Evolutionary conservation across 768 basidiomycete genomes (phyloP).

Genomic region (Psilocybe azurescens): DNA sequence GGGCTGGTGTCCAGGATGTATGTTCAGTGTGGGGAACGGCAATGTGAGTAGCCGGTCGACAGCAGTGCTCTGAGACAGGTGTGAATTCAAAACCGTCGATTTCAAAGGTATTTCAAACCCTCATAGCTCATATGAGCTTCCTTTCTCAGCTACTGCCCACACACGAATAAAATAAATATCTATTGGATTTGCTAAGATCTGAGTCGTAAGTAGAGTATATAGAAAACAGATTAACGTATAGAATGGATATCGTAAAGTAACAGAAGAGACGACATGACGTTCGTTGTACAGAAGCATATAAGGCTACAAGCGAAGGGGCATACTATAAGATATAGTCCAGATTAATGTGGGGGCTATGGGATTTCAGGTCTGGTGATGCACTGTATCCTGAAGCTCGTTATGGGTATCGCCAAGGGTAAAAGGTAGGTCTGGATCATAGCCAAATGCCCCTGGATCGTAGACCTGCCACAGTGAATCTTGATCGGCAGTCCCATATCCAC

Average conservation of each 20-base stretch:
- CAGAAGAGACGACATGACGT: not conserved
- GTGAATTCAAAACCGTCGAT: not conserved
- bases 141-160: no score
- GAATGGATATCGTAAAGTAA: constrained; percentile 1
- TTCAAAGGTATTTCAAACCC: not conserved
- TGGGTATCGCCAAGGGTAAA: constrained; percentile 60
- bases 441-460: constrained; percentile 78
- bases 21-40: constrained; percentile 25
- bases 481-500: constrained; percentile 50
- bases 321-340: constrained; percentile 12
- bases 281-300: constrained; percentile 14
- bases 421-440: constrained; percentile 77
- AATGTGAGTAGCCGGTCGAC: constrained; percentile 24
- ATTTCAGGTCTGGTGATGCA: constrained; percentile 16
- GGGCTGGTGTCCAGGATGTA: constrained; percentile 8
- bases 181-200: not conserved
- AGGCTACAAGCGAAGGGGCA: constrained; percentile 20
- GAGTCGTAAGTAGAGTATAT: not conserved
- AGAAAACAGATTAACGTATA: not conserved
- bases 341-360: constrained; percentile 9
- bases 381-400: constrained; percentile 41
- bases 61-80: not conserved
- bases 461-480: constrained; percentile 62
- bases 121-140: no score
- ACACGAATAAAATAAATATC: not conserved